Percentiles rank a stretch among this genome's conserved stretches.
Evolutionary conservation across 495 filamentous ascomycete genomes (phyloP).

Genomic region (Patellaria atrata): DNA sequence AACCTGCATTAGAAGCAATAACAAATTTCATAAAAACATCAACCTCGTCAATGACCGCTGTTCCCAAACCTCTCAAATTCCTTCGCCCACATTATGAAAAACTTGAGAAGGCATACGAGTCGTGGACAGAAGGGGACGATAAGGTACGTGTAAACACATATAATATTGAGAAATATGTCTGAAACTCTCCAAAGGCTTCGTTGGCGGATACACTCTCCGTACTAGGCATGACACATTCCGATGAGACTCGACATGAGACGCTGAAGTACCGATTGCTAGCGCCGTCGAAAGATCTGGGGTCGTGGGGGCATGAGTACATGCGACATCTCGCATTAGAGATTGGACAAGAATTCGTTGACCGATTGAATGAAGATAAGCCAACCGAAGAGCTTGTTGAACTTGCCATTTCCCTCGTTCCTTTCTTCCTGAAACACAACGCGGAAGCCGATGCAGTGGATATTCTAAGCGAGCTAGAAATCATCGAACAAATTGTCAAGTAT

Average conservation of each 20-base stretch:
- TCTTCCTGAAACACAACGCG: conserved; percentile 93
- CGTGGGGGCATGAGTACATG: conserved; percentile 98
- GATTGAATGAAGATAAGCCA: conserved; percentile 50
- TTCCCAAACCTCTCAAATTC: conserved; percentile 97
- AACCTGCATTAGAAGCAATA: conserved; percentile 82
- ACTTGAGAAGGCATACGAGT: conserved; percentile 70
- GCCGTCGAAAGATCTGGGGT: conserved; percentile 80
- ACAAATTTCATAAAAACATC: conserved; percentile 97
- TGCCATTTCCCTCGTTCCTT: conserved; percentile 70
- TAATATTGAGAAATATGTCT: not conserved
- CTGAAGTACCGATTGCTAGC: conserved; percentile 87
- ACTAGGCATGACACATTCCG: conserved; percentile 96
- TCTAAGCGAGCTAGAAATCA: conserved; percentile 91
- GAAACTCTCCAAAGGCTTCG: conserved; percentile 57
- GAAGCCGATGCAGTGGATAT: conserved; percentile 97
- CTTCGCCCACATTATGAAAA: conserved; percentile 87
- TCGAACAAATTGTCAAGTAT: conserved; percentile 76
- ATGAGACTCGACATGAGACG: conserved; percentile 88
- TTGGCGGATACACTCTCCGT: conserved; percentile 94
- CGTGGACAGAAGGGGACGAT: conserved; percentile 69
- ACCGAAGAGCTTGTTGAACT: conserved; percentile 67
- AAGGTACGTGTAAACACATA: conserved; percentile 39
- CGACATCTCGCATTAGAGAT: conserved; percentile 92
- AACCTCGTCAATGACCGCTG: conserved; percentile 97
- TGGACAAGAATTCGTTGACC: conserved; percentile 78